Conservation (phyloP, 371 early-diverging fungal species). For the Sporodiniella umbellata region DNA sequence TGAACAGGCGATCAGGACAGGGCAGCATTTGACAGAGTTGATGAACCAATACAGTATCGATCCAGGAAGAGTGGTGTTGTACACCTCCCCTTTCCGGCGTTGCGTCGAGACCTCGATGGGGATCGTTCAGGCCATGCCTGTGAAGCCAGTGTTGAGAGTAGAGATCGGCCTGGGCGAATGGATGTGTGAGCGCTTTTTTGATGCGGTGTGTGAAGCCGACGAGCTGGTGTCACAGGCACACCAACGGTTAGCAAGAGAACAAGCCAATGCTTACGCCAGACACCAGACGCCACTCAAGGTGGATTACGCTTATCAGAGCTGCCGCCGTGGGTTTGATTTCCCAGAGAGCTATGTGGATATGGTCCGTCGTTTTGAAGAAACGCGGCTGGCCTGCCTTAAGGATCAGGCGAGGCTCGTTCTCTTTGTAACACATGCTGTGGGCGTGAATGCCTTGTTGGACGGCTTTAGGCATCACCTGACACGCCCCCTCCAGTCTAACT, state of each 20-base stretch:
- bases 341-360: constrained; percentile 35
- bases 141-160: constrained; percentile 18
- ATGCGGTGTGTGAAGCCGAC: constrained; percentile 30
- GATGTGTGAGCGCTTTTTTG: constrained; percentile 44
- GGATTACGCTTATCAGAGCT: constrained; percentile 22
- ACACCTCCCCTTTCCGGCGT: constrained; percentile 47
- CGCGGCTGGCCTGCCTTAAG: constrained; percentile 20
- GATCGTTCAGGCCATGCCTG: constrained; percentile 21
- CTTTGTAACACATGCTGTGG: constrained; percentile 42
- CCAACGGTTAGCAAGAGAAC: constrained; percentile 33
- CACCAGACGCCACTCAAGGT: constrained; percentile 2
- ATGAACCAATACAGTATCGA: constrained; percentile 18
- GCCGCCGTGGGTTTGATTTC: constrained; percentile 24
- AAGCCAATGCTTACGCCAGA: constrained; percentile 20
- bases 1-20: constrained; percentile 2
- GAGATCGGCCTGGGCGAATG: constrained; percentile 45
- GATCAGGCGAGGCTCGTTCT: constrained; percentile 7
- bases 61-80: constrained; percentile 22
- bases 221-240: constrained; percentile 29
- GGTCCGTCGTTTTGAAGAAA: constrained; percentile 27
- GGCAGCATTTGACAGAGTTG: neutral
- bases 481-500: constrained; percentile 28
- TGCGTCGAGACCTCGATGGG: constrained; percentile 44
- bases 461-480: constrained; percentile 31
- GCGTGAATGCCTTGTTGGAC: constrained; percentile 43